A percentile compares a stretch with the other conserved stretches of the same genome.
Conservation (phyloP, 805 yeast genomes). For the Yamadazyma ubonensis region DNA sequence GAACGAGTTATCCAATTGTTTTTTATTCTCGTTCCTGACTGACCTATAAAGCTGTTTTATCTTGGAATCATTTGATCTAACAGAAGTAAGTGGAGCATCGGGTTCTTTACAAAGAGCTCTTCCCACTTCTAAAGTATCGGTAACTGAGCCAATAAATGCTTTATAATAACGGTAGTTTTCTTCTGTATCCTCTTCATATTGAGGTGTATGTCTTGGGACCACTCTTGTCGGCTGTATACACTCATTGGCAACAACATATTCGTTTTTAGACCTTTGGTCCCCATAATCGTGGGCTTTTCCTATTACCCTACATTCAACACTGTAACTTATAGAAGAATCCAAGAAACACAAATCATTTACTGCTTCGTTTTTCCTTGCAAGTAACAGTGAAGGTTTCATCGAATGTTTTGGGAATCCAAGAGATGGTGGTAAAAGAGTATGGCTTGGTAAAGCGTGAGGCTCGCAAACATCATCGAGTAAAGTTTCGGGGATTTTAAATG, state of each 20-base stretch:
- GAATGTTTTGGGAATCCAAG: constrained; percentile 31
- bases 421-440: constrained; percentile 38
- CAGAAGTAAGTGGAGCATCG: constrained; percentile 13
- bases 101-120: constrained; percentile 3
- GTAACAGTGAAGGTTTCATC: constrained; percentile 23
- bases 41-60: constrained; percentile 27
- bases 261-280: constrained; percentile 21
- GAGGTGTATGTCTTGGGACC: constrained; percentile 28
- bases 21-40: constrained; percentile 8
- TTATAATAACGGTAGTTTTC: constrained; percentile 27
- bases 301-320: constrained; percentile 40
- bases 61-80: constrained; percentile 24
- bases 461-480: constrained; percentile 42
- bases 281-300: constrained; percentile 40
- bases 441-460: constrained; percentile 31
- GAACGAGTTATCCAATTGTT: constrained; percentile 16
- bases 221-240: constrained; percentile 34
- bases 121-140: constrained; percentile 16
- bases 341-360: constrained; percentile 36
- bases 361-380: constrained; percentile 21
- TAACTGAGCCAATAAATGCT: constrained; percentile 34
- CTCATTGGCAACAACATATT: constrained; percentile 38
- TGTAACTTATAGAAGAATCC: constrained; percentile 35
- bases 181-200: constrained; percentile 15
- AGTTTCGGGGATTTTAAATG: constrained; percentile 42